Conservation (phyloP, 2,329 filamentous ascomycete species). For the Trichoderma gracile region DNA sequence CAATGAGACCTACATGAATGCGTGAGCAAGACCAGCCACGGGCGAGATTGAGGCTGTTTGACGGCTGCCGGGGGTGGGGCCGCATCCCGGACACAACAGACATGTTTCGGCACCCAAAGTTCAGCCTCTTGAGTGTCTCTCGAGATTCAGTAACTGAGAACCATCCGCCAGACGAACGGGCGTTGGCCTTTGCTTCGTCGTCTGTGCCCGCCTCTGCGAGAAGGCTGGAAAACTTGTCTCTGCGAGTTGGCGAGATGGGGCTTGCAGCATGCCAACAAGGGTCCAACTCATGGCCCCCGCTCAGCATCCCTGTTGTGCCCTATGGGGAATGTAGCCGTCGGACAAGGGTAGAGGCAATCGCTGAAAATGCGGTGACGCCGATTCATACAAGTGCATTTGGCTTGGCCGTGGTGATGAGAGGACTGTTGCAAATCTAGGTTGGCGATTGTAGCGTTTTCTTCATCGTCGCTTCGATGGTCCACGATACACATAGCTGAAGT, state of each 20-base stretch:
- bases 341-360: conserved; percentile 5
- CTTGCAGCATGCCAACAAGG: conserved; percentile 19
- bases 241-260: background rate
- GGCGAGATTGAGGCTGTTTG: conserved; percentile 3
- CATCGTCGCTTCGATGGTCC: background rate
- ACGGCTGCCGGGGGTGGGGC: conserved; percentile 18
- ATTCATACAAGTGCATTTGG: background rate
- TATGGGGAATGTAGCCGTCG: conserved; percentile 14
- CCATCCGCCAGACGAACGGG: background rate
- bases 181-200: background rate
- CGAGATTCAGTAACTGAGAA: background rate
- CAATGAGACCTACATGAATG: background rate
- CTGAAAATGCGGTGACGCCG: conserved; percentile 25
- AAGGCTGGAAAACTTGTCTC: background rate
- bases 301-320: conserved; percentile 13
- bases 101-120: background rate
- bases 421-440: background rate
- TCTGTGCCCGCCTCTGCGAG: background rate
- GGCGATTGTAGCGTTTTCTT: background rate
- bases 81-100: conserved; percentile 8
- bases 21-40: background rate
- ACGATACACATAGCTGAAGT: background rate
- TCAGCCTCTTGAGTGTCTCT: background rate
- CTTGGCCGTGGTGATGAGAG: background rate
- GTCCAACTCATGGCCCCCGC: conserved; percentile 15